Percentiles rank a stretch among this genome's conserved stretches.
phyloP scores from a whole-genome alignment of 176 grass and related monocot species.

The Poa pratensis region DNA sequence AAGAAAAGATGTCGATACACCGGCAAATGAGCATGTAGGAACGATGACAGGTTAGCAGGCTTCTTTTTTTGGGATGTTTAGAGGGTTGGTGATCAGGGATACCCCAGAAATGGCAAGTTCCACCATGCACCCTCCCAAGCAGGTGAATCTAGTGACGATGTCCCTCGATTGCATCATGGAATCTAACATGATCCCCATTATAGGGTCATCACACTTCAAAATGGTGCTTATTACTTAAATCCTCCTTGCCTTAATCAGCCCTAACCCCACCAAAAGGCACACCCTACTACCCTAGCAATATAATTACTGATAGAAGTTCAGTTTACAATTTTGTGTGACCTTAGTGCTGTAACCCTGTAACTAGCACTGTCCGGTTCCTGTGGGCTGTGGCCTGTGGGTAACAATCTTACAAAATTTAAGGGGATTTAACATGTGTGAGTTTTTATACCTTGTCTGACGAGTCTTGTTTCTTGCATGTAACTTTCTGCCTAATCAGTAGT shows the following conservation, averaged over 20 bases:
- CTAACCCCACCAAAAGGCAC: not conserved
- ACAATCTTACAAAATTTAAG: not conserved
- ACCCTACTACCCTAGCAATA: not conserved
- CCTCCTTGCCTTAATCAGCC: constrained; percentile 33
- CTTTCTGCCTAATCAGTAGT: constrained; percentile 59
- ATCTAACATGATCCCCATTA: constrained; percentile 56
- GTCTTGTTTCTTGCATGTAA: not conserved
- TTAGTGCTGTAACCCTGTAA: constrained; percentile 12
- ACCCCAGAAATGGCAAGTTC: constrained; percentile 65
- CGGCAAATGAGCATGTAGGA: constrained; percentile 3
- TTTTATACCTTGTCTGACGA: constrained; percentile 2
- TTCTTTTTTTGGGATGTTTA: constrained; percentile 53
- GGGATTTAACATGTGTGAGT: not conserved
- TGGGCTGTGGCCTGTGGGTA: not conserved
- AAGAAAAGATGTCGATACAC: constrained; percentile 11
- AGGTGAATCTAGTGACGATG: constrained; percentile 73
- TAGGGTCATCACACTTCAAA: constrained; percentile 45
- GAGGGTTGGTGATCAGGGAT: constrained; percentile 54
- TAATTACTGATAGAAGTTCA: not conserved
- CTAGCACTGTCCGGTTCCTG: constrained; percentile 3
- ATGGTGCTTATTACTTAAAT: constrained; percentile 48
- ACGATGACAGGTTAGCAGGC: constrained; percentile 30
- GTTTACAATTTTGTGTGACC: not conserved
- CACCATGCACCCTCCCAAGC: constrained; percentile 34
- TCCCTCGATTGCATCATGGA: constrained; percentile 74